Percentiles rank a stretch among this genome's conserved stretches.
Evolutionary conservation across 257 asterid species (phyloP).

Genomic region (Solanum ossicruentum): DNA sequence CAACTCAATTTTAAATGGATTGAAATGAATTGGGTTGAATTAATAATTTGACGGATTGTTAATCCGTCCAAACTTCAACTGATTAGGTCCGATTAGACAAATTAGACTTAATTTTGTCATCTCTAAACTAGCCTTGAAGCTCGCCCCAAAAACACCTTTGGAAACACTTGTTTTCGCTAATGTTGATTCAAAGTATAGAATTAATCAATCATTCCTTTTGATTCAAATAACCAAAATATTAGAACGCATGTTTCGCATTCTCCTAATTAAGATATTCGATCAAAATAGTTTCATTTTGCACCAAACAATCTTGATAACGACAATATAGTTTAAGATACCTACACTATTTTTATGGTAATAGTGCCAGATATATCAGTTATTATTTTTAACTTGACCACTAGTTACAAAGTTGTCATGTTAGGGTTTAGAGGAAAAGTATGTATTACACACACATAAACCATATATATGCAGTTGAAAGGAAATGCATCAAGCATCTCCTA

Average conservation of each 20-base stretch:
- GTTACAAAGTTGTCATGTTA: too few species aligned
- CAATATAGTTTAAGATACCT: neutral
- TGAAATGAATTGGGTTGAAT: too few species aligned
- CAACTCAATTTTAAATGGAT: too few species aligned
- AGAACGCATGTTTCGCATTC: neutral
- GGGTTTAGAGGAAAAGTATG: too few species aligned
- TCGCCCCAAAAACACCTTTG: too few species aligned
- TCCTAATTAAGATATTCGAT: neutral
- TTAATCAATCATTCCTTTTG: neutral
- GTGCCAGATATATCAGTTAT: neutral
- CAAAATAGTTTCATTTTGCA: neutral
- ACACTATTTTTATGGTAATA: neutral
- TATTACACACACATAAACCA: too few species aligned
- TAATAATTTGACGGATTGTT: too few species aligned
- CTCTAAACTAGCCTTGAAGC: too few species aligned
- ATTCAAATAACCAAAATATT: neutral
- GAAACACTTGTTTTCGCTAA: neutral
- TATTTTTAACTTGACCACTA: neutral
- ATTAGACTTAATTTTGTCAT: too few species aligned
- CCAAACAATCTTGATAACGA: neutral
- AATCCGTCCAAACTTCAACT: too few species aligned
- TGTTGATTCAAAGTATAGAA: neutral
- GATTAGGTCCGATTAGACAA: rapidly evolving
- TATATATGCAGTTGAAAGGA: too few species aligned
- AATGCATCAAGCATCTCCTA: too few species aligned